Conservation (phyloP, 305 asterid species). For the Withania somnifera region DNA sequence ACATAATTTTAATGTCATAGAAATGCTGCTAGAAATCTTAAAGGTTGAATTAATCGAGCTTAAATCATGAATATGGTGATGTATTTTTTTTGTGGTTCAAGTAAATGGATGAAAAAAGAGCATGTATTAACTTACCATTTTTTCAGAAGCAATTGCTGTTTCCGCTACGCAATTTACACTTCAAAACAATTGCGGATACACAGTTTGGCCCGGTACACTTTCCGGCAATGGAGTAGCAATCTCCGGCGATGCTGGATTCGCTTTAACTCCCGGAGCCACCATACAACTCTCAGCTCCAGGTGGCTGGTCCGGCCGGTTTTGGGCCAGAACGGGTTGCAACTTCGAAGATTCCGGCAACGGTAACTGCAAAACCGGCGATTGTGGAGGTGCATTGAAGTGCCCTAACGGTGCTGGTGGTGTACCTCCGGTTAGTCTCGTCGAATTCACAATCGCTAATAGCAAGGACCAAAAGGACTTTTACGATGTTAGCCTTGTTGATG, state of each 20-base stretch:
- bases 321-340: slow-evolving; percentile 49
- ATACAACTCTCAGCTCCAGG: slow-evolving; percentile 38
- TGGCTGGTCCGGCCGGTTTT: slow-evolving; percentile 59
- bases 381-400: slow-evolving; percentile 32
- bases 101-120: neutral
- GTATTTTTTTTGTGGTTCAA: too few species aligned
- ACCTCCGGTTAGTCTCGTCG: slow-evolving; percentile 37
- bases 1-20: neutral
- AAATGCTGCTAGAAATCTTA: neutral
- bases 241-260: slow-evolving; percentile 47
- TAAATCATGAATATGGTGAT: neutral
- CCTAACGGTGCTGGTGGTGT: slow-evolving; percentile 26
- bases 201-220: slow-evolving; percentile 65
- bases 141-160: slow-evolving; percentile 25
- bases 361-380: slow-evolving; percentile 38
- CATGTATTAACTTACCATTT: neutral
- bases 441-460: slow-evolving; percentile 31
- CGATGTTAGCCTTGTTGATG: slow-evolving; percentile 59
- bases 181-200: slow-evolving; percentile 45
- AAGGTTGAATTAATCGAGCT: neutral
- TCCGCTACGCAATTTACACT: slow-evolving; percentile 43
- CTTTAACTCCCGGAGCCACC: slow-evolving; percentile 38
- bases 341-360: slow-evolving; percentile 33
- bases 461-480: slow-evolving; percentile 28
- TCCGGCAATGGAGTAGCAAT: slow-evolving; percentile 34